These are phyloP conservation scores for Phytophthora citrophthora DNA, from an alignment of 352 stramenopile species.

Conservation along the genomic window DNA sequence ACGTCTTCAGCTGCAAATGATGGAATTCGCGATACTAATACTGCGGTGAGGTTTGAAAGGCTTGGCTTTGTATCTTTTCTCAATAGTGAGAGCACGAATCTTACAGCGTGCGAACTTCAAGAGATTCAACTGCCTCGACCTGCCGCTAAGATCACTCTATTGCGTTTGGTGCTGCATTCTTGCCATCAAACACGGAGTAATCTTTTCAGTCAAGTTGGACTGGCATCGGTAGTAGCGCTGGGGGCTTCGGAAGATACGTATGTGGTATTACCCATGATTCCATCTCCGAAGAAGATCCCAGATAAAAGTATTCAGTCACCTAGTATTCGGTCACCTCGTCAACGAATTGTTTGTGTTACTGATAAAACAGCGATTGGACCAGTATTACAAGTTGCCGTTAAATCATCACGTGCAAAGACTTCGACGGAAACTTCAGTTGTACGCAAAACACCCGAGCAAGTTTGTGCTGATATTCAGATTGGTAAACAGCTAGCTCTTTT, in stretches of 20 bases:
- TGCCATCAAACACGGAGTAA: conserved; percentile 53
- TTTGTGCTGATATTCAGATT: conserved; percentile 41
- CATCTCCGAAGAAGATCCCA: conserved; percentile 5
- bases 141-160: conserved; percentile 28
- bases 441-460: conserved; percentile 44
- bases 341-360: neutral
- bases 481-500: conserved; percentile 23
- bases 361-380: neutral
- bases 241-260: neutral
- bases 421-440: conserved; percentile 34
- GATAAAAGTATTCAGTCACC: neutral
- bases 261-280: conserved; percentile 18
- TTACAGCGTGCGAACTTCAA: conserved; percentile 56
- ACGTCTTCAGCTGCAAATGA: conserved; percentile 7
- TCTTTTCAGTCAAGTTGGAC: conserved; percentile 59
- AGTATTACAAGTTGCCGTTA: neutral
- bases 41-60: conserved; percentile 30
- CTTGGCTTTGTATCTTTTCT: conserved; percentile 55
- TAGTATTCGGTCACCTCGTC: conserved; percentile 3
- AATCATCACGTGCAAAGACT: conserved; percentile 23
- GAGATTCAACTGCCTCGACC: conserved; percentile 38
- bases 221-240: conserved; percentile 38
- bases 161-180: conserved; percentile 52
- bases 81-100: conserved; percentile 28
- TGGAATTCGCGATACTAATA: conserved; percentile 13